Percentiles rank a stretch among this genome's conserved stretches.
phyloP scores from a whole-genome alignment of 2,329 filamentous ascomycete genomes.

The Stachybotrys echinatus region DNA sequence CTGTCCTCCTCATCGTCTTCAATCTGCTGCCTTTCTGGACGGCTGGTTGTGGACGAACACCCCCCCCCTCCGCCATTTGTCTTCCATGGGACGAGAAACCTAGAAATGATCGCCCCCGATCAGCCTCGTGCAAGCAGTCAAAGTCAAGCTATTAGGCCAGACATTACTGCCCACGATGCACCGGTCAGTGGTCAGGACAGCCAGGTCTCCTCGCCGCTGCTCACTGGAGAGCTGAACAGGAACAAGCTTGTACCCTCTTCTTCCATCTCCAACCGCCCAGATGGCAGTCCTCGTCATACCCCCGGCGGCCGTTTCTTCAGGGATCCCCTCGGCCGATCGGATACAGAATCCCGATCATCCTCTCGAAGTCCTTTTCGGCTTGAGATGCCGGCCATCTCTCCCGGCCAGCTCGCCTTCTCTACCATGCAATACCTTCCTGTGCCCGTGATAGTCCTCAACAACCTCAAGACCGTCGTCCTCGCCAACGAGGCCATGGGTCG shows the following conservation, averaged over 20 bases:
- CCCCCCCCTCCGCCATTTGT: not conserved
- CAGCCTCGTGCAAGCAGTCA: constrained; percentile 21
- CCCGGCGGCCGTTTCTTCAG: constrained; percentile 28
- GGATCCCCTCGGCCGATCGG: constrained; percentile 16
- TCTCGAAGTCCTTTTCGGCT: constrained; percentile 33
- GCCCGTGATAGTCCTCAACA: constrained; percentile 64
- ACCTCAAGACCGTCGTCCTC: constrained; percentile 62
- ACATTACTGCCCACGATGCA: constrained; percentile 14
- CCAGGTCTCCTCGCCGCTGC: not conserved
- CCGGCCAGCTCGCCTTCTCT: constrained; percentile 56
- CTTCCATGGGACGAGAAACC: constrained; percentile 16
- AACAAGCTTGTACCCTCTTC: not conserved
- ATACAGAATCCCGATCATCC: constrained; percentile 21
- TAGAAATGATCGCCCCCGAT: constrained; percentile 26
- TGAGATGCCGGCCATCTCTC: constrained; percentile 41
- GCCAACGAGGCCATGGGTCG: constrained; percentile 73
- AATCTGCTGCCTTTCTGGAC: not conserved
- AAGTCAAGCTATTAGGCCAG: constrained; percentile 18
- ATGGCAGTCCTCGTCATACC: constrained; percentile 17
- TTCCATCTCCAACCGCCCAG: constrained; percentile 3
- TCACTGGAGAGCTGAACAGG: not conserved
- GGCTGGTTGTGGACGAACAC: not conserved
- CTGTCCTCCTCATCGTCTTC: not conserved
- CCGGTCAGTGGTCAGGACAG: not conserved
- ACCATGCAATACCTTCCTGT: constrained; percentile 71